Evolutionary conservation across 257 asterid genomes (phyloP).

Genomic region (Capsicum rhomboideum): DNA sequence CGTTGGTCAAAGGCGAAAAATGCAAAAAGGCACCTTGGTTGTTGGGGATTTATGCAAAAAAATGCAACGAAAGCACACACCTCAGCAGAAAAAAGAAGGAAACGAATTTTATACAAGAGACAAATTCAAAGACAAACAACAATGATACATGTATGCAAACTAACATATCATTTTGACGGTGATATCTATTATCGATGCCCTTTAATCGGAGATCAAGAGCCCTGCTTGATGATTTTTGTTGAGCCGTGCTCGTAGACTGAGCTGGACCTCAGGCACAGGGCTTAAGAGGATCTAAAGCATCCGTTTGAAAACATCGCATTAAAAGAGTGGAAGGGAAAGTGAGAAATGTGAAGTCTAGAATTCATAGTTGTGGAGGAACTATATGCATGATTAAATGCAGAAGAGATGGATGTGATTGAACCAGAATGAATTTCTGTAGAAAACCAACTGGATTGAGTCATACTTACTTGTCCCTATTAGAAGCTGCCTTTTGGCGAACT

Average conservation of each 20-base stretch:
- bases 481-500: slow-evolving; percentile 95
- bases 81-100: neutral
- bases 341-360: neutral
- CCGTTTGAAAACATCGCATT: neutral
- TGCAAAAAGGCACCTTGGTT: neutral
- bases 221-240: neutral
- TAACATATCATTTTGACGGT: neutral
- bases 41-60: neutral
- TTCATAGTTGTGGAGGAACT: neutral
- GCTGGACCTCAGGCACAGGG: neutral
- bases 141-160: neutral
- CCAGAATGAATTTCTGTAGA: neutral
- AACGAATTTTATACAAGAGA: neutral
- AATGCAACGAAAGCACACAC: neutral
- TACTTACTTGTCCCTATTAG: slow-evolving; percentile 89
- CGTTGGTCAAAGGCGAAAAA: neutral
- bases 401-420: neutral
- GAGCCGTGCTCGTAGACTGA: neutral
- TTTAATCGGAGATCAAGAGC: neutral
- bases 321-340: neutral
- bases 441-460: neutral
- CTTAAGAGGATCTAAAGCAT: neutral
- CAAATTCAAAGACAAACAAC: neutral
- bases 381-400: neutral
- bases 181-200: neutral